Base-by-base conservation (phyloP, 2,329 filamentous ascomycete species). In the Fusarium sp. region DNA sequence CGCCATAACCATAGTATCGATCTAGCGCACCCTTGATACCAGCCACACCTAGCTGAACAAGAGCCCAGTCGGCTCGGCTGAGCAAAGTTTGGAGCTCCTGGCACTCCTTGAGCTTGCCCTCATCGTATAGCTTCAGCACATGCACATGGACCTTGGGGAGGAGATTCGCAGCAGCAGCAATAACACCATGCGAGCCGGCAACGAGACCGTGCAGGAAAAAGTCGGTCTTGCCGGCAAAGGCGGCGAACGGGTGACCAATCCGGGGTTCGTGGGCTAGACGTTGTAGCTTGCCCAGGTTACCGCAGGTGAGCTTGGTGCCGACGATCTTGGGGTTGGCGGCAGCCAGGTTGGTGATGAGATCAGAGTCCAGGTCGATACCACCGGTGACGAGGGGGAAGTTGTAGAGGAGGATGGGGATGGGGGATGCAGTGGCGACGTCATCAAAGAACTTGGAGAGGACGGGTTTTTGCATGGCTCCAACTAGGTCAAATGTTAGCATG, bases 191-290 rank as follows among this genome's bases (percentile, higher is more conserved):
- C 6, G 91, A 92, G 31, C 93, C 93, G 8, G 89, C 91, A 47
- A 93, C 86, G 37, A 93, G 82, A 1, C 90, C 91, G 80, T 93
- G 92, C 11, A 94, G 82, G 16, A 90, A 91, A 82, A 94, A 94
- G 82, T 94, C 93, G 52, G 92, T 91, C 59, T 90, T 92, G 65
- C 93, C 93, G 52, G 91, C 92, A 76, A 92, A 89, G 72, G 91
- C 92, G 80, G 93, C 87, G 84, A 94, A 94, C 13, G 40, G 31
- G 47, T 45, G 34, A 3, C 57, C 24, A 9, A 66, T 35, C 13
- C 40, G 54, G 2, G 62, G 62, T 13, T 67, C 81, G 67, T 80
- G 88, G 6, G 54, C 31, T 77, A 85, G 84, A 79, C 80, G 80
- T 4, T 83, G 83, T 56, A 91, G 83, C 78, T 91, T 91, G 60